Evolutionary conservation across 1,139 yeast species (phyloP), one percentile per base, ranked within the genome.

Genomic region (Blastobotrys apis): DNA sequence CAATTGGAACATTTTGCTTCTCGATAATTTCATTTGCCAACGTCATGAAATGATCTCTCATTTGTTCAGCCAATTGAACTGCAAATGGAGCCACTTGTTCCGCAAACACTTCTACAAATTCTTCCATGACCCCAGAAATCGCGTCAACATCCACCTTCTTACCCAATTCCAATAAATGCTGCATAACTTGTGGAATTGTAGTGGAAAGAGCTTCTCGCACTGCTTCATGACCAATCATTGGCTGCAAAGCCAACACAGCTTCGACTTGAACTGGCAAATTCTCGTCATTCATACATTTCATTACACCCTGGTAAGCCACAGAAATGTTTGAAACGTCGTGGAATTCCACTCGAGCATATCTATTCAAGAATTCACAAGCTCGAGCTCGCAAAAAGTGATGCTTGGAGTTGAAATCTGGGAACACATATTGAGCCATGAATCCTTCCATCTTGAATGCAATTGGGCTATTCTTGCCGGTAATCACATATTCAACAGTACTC

Each of bases 61-160:
- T 69, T 57, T 84, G 88, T 33, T 73, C 74, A 76, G 90, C 87
- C 56, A 92, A 72, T 53, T 86, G 94, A 35, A 84, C 80, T 6
- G 97, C 96, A 66, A 90, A 92, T 25, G 98, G 97, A 54, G 90
- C 94, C 53, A 92, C 71, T 64, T 90, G 95, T 54, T 81, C 86
- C 3, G 95, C 75, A 63, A 84, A 92, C 47, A 77, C 80, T 58
- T 90, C 97, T 20, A 92, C 97, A 62, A 94, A 83, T 57, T 90
- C 97, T 68, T 92, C 97, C 84, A 92, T 87, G 13, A 92, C 96
- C 30, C 84, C 85, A 15, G 95, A 79, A 31, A 92, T 75, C 1
- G 92, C 78, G 62, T 92, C 98, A 50, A 84, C 81, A 57, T 92
- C 98, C 51, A 90, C 78, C 52, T 82, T 82, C 60, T 86, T 84